phyloP scores from a whole-genome alignment of 179 eudicot species.

The Silene coronaria region DNA sequence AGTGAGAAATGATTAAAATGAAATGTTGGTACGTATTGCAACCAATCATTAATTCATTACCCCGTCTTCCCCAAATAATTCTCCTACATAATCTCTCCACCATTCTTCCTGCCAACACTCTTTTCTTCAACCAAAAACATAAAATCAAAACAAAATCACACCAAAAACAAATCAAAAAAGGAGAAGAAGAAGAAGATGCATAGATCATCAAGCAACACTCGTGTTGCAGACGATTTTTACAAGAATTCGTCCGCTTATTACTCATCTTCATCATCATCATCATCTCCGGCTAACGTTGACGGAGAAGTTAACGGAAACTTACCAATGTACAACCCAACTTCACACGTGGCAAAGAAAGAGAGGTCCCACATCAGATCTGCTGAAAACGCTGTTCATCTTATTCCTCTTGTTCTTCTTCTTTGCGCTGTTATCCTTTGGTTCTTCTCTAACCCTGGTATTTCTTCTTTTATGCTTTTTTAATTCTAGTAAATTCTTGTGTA shows the following conservation, averaged over 20 bases:
- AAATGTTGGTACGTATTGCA: too few species aligned
- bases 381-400: slow-evolving; percentile 61
- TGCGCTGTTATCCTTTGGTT: slow-evolving; percentile 63
- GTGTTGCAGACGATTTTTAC: slow-evolving; percentile 54
- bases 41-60: too few species aligned
- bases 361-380: slow-evolving; percentile 50
- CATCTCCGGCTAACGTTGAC: slow-evolving; percentile 20
- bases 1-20: too few species aligned
- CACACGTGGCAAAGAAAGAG: slow-evolving; percentile 54
- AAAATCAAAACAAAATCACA: not conserved
- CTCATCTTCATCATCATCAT: slow-evolving; percentile 29
- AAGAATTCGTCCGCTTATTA: slow-evolving; percentile 22
- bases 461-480: not conserved
- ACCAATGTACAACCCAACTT: slow-evolving; percentile 48
- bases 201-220: slow-evolving; percentile 53
- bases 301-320: slow-evolving; percentile 15
- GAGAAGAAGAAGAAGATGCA: slow-evolving; percentile 37
- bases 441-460: slow-evolving; percentile 57
- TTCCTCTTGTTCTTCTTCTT: slow-evolving; percentile 55
- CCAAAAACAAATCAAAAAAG: not conserved
- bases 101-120: not conserved
- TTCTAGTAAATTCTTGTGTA: not conserved
- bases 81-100: not conserved
- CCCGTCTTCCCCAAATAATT: not conserved
- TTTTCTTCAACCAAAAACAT: not conserved